Evolutionary conservation across 2,329 filamentous ascomycete genomes (phyloP).

Genomic region (Epichloe glyceriae): DNA sequence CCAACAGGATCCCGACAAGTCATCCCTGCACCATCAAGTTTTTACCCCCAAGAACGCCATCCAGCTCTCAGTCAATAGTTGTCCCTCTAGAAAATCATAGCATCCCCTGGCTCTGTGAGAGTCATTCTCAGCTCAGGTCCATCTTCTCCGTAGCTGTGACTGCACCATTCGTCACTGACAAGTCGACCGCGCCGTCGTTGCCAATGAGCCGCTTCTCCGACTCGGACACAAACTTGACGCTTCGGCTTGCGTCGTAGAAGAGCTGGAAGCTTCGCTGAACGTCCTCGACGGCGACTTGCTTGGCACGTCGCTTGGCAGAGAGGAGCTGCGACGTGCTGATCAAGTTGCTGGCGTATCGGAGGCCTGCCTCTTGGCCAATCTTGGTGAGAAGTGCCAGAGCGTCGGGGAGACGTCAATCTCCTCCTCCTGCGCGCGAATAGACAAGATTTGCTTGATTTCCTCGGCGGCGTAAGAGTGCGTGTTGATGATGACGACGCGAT

Average conservation of each 20-base stretch:
- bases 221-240: conserved; percentile 79
- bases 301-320: conserved; percentile 70
- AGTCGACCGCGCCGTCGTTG: conserved; percentile 66
- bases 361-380: conserved; percentile 82
- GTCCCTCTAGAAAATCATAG: background rate
- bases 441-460: conserved; percentile 84
- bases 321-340: conserved; percentile 90
- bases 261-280: conserved; percentile 88
- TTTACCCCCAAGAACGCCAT: conserved; percentile 17
- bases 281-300: conserved; percentile 74
- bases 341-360: conserved; percentile 94
- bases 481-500: conserved; percentile 91
- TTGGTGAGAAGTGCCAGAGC: conserved; percentile 88
- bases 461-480: conserved; percentile 73
- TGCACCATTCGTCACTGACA: conserved; percentile 33
- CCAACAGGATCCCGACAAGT: background rate
- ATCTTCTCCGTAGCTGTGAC: conserved; percentile 29
- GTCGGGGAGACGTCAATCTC: conserved; percentile 85
- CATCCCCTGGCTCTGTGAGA: background rate
- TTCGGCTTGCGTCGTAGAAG: conserved; percentile 82
- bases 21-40: background rate
- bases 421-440: conserved; percentile 88
- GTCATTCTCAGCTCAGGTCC: conserved; percentile 28
- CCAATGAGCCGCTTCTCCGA: conserved; percentile 91
- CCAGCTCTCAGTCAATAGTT: conserved; percentile 12